Base-by-base conservation (phyloP, 2,329 filamentous ascomycete species). In the Fusarium hainanense region DNA sequence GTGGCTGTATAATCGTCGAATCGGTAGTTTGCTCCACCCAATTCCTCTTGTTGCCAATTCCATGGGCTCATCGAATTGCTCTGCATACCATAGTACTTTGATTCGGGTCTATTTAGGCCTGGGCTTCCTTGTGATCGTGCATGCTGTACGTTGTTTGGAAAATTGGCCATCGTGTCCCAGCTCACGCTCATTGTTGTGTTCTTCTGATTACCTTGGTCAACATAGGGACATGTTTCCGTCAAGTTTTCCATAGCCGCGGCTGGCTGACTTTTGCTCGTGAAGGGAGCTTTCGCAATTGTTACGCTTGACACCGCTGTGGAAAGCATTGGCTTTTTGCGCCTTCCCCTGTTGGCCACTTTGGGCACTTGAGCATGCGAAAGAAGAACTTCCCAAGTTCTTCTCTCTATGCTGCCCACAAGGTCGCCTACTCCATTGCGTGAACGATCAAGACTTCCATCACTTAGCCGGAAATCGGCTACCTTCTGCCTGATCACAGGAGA, bases 401-500 rank as follows among this genome's bases (percentile, higher is more conserved):
- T 72, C 47, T 74, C 70, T 18, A 75, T 63, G 14, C 32, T 28
- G 14, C 48, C 37, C n/a, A 61, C 42, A n/a, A 42, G 48, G 11
- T 9, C 47, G 9, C 34, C 30, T 42, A 27, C 46, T 37, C 51
- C 43, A n/a, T 41, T 30, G 12, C 11, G 11, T 5, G 41, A 18
- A 25, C 28, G 23, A 42, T 20, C 32, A 40, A 20, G 14, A n/a
- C 23, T 30, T 25, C 6, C 14, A 9, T 27, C 3, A 18, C 23
- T 27, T 14, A 23, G 25, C 43, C 3, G 73, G 40, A 68, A 44
- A 40, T 43, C 28, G 6, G 63, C 42, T 18, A 77, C 54, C 49
- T 78, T 79, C 49, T 76, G 74, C 46, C 78, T 76, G 18, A 80
- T 63, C 23, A 60, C 64, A 5, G 79, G 77, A 8, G 80, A 81